A percentile compares a stretch with the other conserved stretches of the same genome.
These are phyloP conservation scores for Malania oleifera DNA, from an alignment of 164 flowering plant species.

Conservation along the genomic window DNA sequence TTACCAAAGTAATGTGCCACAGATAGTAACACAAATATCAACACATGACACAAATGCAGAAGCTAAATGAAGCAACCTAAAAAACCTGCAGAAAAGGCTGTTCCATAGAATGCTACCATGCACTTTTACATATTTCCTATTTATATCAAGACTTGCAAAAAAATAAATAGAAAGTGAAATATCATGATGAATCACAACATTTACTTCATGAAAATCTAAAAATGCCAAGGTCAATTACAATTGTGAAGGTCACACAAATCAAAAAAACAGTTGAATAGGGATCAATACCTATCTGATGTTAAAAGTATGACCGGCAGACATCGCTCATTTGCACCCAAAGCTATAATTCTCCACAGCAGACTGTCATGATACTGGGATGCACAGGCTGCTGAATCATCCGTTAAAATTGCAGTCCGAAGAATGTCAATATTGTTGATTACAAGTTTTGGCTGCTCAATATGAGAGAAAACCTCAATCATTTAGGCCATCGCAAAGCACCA, in stretches of 20 bases:
- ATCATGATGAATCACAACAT: too few relatives aligned
- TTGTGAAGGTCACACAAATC: too few relatives aligned
- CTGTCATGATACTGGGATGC: conserved; percentile 87
- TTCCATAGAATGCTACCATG: too few relatives aligned
- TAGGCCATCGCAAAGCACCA: neutral
- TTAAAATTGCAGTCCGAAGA: conserved; percentile 50
- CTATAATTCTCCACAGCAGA: conserved; percentile 18
- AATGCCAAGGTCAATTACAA: neutral
- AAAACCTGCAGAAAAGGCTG: too few relatives aligned
- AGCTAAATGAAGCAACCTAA: too few relatives aligned
- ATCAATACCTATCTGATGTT: conserved; percentile 75
- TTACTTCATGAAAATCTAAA: too few relatives aligned
- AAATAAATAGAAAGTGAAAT: too few relatives aligned
- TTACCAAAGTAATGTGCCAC: too few relatives aligned
- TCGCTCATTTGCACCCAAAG: conserved; percentile 75
- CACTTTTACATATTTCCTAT: too few relatives aligned
- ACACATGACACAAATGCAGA: too few relatives aligned
- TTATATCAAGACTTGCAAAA: too few relatives aligned
- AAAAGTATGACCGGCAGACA: conserved; percentile 65
- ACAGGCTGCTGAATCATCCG: conserved; percentile 56
- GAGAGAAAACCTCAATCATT: neutral
- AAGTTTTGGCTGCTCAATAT: conserved; percentile 81
- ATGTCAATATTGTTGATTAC: conserved; percentile 57
- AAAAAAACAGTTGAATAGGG: neutral
- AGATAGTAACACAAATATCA: too few relatives aligned